These are phyloP conservation scores for Fragaria ananassa DNA, from an alignment of 306 rosid species.

Conservation along the genomic window DNA sequence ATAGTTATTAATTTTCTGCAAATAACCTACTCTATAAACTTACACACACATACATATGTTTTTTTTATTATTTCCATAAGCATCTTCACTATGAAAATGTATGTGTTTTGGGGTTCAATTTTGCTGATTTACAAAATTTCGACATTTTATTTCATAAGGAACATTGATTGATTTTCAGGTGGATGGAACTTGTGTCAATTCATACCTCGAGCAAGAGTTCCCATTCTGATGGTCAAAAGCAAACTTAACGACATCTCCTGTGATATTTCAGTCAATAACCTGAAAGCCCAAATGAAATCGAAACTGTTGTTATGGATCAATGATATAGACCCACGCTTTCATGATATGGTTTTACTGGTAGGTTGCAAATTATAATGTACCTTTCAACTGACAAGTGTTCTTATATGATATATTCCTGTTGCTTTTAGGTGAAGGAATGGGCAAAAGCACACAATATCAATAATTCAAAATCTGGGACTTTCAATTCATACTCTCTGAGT, in stretches of 20 bases:
- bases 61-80: background rate
- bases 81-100: background rate
- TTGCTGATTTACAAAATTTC: conserved; percentile 22
- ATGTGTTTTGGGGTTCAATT: conserved; percentile 13
- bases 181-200: conserved; percentile 49
- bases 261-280: conserved; percentile 84
- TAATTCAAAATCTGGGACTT: conserved; percentile 63
- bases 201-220: conserved; percentile 70
- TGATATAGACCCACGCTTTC: conserved; percentile 73
- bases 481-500: conserved; percentile 87
- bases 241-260: conserved; percentile 57
- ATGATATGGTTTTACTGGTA: conserved; percentile 84
- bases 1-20: background rate
- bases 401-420: conserved; percentile 32
- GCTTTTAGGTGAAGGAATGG: conserved; percentile 93
- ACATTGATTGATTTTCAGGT: conserved; percentile 50
- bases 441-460: conserved; percentile 82
- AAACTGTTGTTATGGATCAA: conserved; percentile 68
- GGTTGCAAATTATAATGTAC: conserved; percentile 15
- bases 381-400: conserved; percentile 25
- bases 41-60: background rate
- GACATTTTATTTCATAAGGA: conserved; percentile 12
- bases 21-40: background rate
- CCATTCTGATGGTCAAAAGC: conserved; percentile 67
- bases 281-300: conserved; percentile 74